phyloP scores from a whole-genome alignment of 1,139 yeast species.

The Geotrichum phurueaensis region DNA sequence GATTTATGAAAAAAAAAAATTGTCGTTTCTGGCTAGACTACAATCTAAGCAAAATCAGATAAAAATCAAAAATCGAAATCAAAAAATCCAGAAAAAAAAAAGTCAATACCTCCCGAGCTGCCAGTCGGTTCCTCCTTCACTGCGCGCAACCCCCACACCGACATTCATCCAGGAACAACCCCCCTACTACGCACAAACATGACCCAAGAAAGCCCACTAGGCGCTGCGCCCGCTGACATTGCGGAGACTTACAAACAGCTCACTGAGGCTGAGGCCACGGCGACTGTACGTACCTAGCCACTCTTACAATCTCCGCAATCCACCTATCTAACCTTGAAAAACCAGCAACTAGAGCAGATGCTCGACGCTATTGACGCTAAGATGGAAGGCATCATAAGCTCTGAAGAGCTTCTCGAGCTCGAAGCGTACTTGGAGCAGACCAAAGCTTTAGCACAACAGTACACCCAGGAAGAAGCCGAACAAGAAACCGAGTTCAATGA shows the following conservation, averaged over 20 bases:
- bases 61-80: neutral
- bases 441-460: neutral
- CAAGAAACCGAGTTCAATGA: neutral
- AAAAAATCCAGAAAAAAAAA: neutral
- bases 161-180: neutral
- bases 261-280: conserved; percentile 53
- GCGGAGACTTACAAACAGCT: conserved; percentile 47
- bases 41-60: neutral
- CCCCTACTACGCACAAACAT: neutral
- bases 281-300: conserved; percentile 34
- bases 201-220: conserved; percentile 2
- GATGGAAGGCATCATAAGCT: conserved; percentile 43
- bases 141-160: neutral
- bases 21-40: neutral
- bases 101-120: neutral
- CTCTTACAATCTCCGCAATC: neutral
- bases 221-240: conserved; percentile 29
- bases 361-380: conserved; percentile 51
- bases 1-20: neutral
- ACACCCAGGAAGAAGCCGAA: neutral
- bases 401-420: conserved; percentile 31
- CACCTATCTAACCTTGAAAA: neutral
- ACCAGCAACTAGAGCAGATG: conserved; percentile 45
- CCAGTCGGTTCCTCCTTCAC: neutral
- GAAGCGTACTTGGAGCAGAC: conserved; percentile 8